Evolutionary conservation across 106 monocot genomes (phyloP).

Genomic region (Platanthera zijinensis): DNA sequence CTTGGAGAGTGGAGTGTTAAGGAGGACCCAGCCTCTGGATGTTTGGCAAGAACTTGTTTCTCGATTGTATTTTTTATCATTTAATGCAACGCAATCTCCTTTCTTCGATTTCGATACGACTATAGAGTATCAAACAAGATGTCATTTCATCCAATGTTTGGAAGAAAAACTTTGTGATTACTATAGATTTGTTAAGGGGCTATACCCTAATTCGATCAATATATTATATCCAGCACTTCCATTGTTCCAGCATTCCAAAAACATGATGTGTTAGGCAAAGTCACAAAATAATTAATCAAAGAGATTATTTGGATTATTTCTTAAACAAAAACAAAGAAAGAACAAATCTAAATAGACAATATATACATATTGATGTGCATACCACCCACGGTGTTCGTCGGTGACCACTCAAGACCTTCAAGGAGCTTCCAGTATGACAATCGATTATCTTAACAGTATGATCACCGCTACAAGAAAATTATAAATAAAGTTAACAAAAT

Average conservation of each 20-base stretch:
- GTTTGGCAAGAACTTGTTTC: no score
- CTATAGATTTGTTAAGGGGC: neutral
- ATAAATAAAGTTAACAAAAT: neutral
- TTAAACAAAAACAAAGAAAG: neutral
- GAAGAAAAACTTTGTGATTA: neutral
- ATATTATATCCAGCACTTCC: neutral
- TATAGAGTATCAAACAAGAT: neutral
- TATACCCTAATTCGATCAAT: neutral
- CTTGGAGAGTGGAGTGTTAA: no score
- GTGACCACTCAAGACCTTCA: constrained; percentile 90
- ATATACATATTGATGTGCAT: constrained; percentile 21
- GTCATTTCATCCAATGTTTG: neutral
- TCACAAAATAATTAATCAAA: neutral
- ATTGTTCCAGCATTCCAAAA: constrained; percentile 3
- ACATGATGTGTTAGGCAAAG: neutral
- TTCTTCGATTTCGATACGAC: no score
- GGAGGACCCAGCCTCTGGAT: no score
- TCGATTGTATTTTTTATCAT: no score
- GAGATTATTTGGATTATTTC: neutral
- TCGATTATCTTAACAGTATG: constrained; percentile 97
- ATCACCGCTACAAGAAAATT: constrained; percentile 64
- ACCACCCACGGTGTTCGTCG: constrained; percentile 99
- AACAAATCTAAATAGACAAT: neutral
- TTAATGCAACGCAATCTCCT: no score
- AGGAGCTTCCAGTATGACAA: constrained; percentile 74